A percentile compares a stretch with the other conserved stretches of the same genome.
phyloP scores from a whole-genome alignment of 176 grass and related monocot genomes.

The Triticum turgidum region DNA sequence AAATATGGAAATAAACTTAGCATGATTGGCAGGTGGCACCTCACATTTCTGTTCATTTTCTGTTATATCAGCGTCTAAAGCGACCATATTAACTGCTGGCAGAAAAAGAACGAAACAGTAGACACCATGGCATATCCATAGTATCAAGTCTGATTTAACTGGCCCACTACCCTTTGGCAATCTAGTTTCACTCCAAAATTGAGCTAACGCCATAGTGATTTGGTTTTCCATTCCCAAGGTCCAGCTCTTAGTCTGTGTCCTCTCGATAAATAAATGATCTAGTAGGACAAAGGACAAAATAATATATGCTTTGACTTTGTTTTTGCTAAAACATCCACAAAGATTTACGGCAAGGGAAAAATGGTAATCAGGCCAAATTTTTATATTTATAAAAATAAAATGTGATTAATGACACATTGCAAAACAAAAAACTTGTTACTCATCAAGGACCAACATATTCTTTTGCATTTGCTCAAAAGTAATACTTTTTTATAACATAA shows the following conservation, averaged over 20 bases:
- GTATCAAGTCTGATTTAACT: background rate
- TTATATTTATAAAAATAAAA: constrained; percentile 1
- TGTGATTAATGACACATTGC: background rate
- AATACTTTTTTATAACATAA: background rate
- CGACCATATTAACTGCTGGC: background rate
- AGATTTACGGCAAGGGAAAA: background rate
- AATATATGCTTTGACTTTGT: background rate
- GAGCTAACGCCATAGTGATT: background rate
- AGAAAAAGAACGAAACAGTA: background rate
- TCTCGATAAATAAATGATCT: background rate
- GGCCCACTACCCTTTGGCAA: background rate
- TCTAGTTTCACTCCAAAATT: background rate
- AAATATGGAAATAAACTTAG: background rate
- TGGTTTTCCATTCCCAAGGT: background rate
- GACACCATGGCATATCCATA: background rate
- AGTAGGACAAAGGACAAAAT: background rate
- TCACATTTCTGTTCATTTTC: background rate
- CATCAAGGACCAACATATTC: background rate
- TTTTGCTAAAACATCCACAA: background rate
- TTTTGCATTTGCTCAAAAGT: constrained; percentile 14
- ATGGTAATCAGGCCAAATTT: background rate
- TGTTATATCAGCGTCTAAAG: background rate
- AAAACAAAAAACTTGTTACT: background rate
- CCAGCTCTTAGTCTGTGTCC: background rate
- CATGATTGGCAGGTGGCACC: background rate